Conservation (phyloP, 768 basidiomycete species). For the Xanthoconium purpureum region DNA sequence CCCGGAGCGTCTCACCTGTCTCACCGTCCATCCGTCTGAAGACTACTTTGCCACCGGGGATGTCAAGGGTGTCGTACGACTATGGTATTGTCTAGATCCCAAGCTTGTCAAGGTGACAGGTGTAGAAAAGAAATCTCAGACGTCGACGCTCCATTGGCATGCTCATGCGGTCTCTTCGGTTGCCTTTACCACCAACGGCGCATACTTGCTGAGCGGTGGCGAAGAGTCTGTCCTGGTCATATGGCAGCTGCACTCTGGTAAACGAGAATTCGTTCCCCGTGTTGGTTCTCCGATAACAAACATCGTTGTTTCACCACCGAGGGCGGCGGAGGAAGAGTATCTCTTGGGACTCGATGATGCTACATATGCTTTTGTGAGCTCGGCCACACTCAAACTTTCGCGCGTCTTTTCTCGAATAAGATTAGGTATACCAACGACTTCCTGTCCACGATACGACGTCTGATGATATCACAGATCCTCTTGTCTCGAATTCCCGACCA, state of each 20-base stretch:
- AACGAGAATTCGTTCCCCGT: constrained; percentile 89
- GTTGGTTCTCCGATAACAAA: constrained; percentile 83
- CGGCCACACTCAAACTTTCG: constrained; percentile 67
- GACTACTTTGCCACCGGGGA: constrained; percentile 98
- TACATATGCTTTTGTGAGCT: constrained; percentile 69
- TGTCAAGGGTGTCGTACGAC: constrained; percentile 71
- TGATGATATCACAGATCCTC: constrained; percentile 33
- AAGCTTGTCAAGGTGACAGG: constrained; percentile 49
- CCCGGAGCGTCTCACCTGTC: constrained; percentile 74
- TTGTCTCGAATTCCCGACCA: constrained; percentile 31
- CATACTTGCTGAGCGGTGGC: constrained; percentile 90
- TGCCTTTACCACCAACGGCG: constrained; percentile 85
- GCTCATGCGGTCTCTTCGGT: constrained; percentile 88
- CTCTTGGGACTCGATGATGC: constrained; percentile 81
- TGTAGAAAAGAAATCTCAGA: constrained; percentile 78
- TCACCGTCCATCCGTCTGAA: constrained; percentile 84
- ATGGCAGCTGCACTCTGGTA: constrained; percentile 90
- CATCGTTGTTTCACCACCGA: constrained; percentile 55
- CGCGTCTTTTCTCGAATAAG: constrained; percentile 75
- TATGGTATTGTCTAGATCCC: constrained; percentile 91
- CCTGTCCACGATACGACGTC: not conserved
- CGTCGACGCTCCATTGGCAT: constrained; percentile 92
- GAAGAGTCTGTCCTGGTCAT: constrained; percentile 96
- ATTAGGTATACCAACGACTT: constrained; percentile 49
- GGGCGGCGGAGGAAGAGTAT: constrained; percentile 74